Base-by-base conservation (phyloP, 176 grass and related monocot species). In the Luzula sylvatica region DNA sequence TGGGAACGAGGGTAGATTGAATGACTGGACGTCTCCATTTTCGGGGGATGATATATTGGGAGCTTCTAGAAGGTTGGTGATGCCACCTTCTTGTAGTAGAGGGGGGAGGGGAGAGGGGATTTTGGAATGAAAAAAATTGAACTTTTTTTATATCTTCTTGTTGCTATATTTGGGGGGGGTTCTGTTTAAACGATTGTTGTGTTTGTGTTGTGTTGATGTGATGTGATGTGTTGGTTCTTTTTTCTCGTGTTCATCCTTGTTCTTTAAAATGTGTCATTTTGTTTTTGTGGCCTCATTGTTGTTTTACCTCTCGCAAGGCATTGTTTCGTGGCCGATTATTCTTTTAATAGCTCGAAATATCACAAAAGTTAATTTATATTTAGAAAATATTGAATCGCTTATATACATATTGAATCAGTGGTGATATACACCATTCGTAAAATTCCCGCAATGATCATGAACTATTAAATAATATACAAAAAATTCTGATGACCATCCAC, bases 1-100 rank as follows among this genome's bases (percentile, higher is more conserved):
- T n/a, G 25, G 43, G 20, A 50, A 18, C 1, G 60, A 49, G 24
- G 14, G 42, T 20, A 42, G 60, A 25, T 64, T 64, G 26, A 64
- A 29, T 14, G 43, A 64, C 11, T 64, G 60, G 60, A 64, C 60
- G 17, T 64, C 60, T 32, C 60, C 60, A 38, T 64, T 64, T 49
- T 64, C 60, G 20, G 60, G 60, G 23, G 60, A 64, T 7, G 60
- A 64, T 64, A 50, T 64, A 64, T 45, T 64, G 5, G 60, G 60
- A 15, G 60, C 60, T 27, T 64, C 60, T 64, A 64, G 60, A 45
- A 64, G 47, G 15, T 64, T 32, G 30, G 60, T 64, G 16, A 64
- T 64, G 60, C 47, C 60, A 2, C 60, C 60, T 18, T 45, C 60
- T 64, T 64, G 60, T 64, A 64, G 60, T 47, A 64, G 42, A 15